Evolutionary conservation across 805 yeast species (phyloP), one percentile per base, ranked within the genome.

Genomic region (Gaillardinia entomophila): DNA sequence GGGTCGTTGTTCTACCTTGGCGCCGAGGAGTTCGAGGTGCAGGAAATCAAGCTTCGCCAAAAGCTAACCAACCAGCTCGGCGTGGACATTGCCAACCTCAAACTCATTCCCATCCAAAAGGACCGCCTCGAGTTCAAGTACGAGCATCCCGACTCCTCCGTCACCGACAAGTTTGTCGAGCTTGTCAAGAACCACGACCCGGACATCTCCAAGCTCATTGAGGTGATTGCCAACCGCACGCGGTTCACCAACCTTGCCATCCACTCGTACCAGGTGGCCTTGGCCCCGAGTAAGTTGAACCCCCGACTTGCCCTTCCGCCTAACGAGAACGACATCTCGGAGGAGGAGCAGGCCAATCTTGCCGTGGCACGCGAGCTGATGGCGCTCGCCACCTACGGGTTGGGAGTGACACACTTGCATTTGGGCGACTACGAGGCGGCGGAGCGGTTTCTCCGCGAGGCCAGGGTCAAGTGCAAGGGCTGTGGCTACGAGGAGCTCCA

Each of bases 311-410:
- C 22, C 6, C 10, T 19, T 10, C 22, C 22, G 6, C 22, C 22
- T 19, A 19, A 23, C 10, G 25, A 10, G 13, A 23, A n/a, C 25
- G 25, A 23, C 13, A 25, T 13, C 17, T 12, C 8, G 5, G 10
- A 23, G n/a, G 11, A n/a, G 5, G 27, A 10, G 11, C 11, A 6
- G 6, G 12, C 6, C 16, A 19, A 19, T 19, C 41, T 42, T 20
- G 25, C 26, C n/a, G 26, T 33, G 4, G 57, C 82, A 10, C 70
- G 74, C 20, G 86, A 83, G 41, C 76, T 83, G 1, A 77, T 82
- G 26, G 92, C 94, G 0, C 65, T 89, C 51, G 77, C 95, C 0
- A 77, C 87, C 0, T 89, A 83, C 50, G 94, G 96, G 0, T 64
- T 85, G 26, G 97, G 96, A 2, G 94, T 88, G 4, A 69, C 86